Evolutionary conservation across 2,329 filamentous ascomycete genomes (phyloP), one percentile per base, ranked within the genome.

Genomic region (Leptodontidium sp.): DNA sequence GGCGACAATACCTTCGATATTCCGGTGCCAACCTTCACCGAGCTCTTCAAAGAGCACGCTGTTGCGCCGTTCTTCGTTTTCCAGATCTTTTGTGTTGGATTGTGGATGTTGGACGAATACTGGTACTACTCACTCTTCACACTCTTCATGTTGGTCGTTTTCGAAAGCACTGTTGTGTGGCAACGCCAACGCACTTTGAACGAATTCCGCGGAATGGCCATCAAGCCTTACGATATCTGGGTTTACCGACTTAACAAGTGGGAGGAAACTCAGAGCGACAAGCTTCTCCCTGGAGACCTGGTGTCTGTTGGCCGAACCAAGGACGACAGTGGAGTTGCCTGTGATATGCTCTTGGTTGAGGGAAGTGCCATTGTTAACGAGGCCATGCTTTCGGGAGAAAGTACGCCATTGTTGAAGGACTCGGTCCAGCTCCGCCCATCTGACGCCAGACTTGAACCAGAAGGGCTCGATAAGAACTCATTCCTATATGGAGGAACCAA

Each of bases 81-180:
- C 83, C 96, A 99, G 85, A 86, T 99, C 70, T 99, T 99, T 84
- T 99, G 97, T 76, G 96, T 99, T 68, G 97, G 96, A 17, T 84
- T 99, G 70, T 99, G 96, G 96, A 93, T 98, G 90, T 84, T 99
- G 78, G 96, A 99, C 78, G 97, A 99, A 82, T 99, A 98, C 83
- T 99, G 97, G 96, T 99, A 99, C 85, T 99, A 99, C 83, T 98
- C 96, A 70, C 88, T 99, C 24, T 99, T 99, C 82, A 99, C 97
- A 0, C 90, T 99, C 26, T 94, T 98, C 84, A 99, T 99, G 97
- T 88, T 99, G 66, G 93, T 99, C 74, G 91, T 89, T 68, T 99
- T 99, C 76, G 96, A 99, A 84, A 98, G 94, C 80, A 99, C 96
- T 2, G 97, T 99, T 47, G 97, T 99, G 17, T 99, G 96, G 97